Conservation (phyloP, 2,329 filamentous ascomycete species). For the Penicillium freii region DNA sequence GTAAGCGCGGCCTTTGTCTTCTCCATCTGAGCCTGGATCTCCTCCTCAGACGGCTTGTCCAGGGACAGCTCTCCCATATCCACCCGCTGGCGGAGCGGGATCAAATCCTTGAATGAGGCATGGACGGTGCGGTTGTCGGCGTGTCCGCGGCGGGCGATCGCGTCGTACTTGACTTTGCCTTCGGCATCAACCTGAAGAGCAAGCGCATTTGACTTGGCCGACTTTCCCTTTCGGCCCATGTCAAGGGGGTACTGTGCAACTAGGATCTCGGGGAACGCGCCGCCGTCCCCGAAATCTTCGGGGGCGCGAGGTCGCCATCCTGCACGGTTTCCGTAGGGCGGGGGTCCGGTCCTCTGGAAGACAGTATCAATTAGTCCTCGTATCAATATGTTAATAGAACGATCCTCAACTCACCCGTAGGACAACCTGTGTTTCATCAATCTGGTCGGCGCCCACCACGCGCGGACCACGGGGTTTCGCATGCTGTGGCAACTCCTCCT, state of each 20-base stretch:
- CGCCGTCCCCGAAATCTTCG: conserved; percentile 94
- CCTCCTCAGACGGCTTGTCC: conserved; percentile 77
- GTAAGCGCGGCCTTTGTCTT: conserved; percentile 84
- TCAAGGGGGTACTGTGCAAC: conserved; percentile 94
- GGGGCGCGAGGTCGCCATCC: conserved; percentile 87
- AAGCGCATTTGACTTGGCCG: conserved; percentile 75
- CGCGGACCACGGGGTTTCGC: conserved; percentile 75
- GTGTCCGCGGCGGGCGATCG: conserved; percentile 88
- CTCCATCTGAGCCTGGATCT: conserved; percentile 80
- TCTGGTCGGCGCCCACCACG: conserved; percentile 73
- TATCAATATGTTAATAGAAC: conserved; percentile 7
- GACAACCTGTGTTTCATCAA: conserved; percentile 83
- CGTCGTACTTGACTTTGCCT: conserved; percentile 94
- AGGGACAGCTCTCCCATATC: conserved; percentile 90
- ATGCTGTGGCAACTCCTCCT: conserved; percentile 73
- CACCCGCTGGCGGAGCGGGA: conserved; percentile 86
- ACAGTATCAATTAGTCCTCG: conserved; percentile 2
- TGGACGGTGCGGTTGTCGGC: conserved; percentile 81
- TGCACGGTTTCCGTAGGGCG: conserved; percentile 79
- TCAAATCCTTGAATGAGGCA: conserved; percentile 93
- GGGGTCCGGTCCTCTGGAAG: conserved; percentile 70
- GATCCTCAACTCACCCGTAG: conserved; percentile 58
- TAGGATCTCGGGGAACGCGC: conserved; percentile 89
- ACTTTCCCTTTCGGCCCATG: conserved; percentile 77
- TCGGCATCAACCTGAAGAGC: conserved; percentile 88